phyloP scores from a whole-genome alignment of 2,329 filamentous ascomycete genomes.

The Pseudogymnoascus sp. region DNA sequence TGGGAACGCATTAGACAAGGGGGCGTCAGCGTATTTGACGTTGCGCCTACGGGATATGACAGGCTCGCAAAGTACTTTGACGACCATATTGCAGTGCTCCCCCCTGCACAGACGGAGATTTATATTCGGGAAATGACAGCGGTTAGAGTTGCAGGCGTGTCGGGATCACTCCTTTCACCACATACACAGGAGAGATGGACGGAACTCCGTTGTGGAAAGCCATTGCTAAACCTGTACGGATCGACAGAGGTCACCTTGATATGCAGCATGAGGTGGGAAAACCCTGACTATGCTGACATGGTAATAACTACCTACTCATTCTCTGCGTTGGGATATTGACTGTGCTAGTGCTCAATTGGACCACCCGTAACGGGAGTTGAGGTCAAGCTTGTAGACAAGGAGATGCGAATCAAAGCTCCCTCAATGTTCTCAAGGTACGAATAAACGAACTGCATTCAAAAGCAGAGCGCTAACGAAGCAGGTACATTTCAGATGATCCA shows the following conservation, averaged over 20 bases:
- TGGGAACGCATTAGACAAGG: constrained; percentile 20
- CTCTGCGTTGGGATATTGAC: constrained; percentile 12
- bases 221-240: constrained; percentile 18
- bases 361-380: constrained; percentile 18
- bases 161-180: constrained; percentile 17
- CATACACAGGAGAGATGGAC: constrained; percentile 19
- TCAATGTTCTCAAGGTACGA: constrained; percentile 20
- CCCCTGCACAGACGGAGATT: constrained; percentile 14
- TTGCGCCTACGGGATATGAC: constrained; percentile 18
- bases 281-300: constrained; percentile 17
- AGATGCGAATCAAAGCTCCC: constrained; percentile 19
- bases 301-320: constrained; percentile 6
- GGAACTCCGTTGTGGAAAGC: constrained; percentile 18
- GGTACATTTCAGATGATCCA: constrained; percentile 19
- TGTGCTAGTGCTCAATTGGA: constrained; percentile 17
- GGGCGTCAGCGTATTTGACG: constrained; percentile 17
- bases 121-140: constrained; percentile 18
- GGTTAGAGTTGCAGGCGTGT: constrained; percentile 15
- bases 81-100: constrained; percentile 18
- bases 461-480: constrained; percentile 10
- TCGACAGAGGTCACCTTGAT: constrained; percentile 19
- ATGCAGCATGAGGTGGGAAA: constrained; percentile 18
- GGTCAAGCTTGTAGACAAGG: constrained; percentile 19
- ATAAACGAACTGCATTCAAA: neutral
- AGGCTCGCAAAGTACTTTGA: constrained; percentile 20